These are phyloP conservation scores for Erythrobasidium hasegawianum DNA, from an alignment of 1,284 basidiomycete genomes.

Conservation along the genomic window DNA sequence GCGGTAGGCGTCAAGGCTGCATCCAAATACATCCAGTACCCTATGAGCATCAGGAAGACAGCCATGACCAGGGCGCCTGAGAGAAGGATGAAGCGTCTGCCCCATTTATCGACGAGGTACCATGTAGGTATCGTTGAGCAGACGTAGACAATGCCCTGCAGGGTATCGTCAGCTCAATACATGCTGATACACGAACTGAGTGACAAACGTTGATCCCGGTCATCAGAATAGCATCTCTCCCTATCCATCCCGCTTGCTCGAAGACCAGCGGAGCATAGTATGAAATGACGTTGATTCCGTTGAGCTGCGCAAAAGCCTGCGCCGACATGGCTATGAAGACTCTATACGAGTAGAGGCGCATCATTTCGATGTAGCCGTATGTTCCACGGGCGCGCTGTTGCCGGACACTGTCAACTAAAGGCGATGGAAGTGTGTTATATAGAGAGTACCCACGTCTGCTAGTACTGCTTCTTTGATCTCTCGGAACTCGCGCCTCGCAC, in stretches of 20 bases:
- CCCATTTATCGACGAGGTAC: conserved; percentile 91
- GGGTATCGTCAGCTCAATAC: conserved; percentile 1
- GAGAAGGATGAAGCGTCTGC: conserved; percentile 83
- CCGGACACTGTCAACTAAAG: neutral
- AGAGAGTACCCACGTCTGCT: conserved; percentile 69
- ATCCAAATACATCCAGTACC: conserved; percentile 92
- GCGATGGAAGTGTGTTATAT: neutral
- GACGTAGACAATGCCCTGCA: conserved; percentile 62
- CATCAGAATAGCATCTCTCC: conserved; percentile 95
- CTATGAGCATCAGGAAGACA: conserved; percentile 68
- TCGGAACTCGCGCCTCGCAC: conserved; percentile 77
- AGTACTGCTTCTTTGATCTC: conserved; percentile 88
- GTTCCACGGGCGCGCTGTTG: conserved; percentile 67
- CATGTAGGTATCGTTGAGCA: conserved; percentile 80
- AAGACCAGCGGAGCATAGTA: conserved; percentile 67
- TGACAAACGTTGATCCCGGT: conserved; percentile 76
- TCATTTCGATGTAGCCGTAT: conserved; percentile 78
- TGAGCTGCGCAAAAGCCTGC: conserved; percentile 91
- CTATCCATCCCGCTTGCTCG: conserved; percentile 85
- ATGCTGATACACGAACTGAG: conserved; percentile 48
- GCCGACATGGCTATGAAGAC: conserved; percentile 96
- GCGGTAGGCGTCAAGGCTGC: conserved; percentile 62
- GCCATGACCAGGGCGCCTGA: conserved; percentile 82
- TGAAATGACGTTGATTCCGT: conserved; percentile 89
- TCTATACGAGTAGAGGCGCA: conserved; percentile 79